Conservation (phyloP, 495 filamentous ascomycete genomes). For the Hamigera avellanea region DNA sequence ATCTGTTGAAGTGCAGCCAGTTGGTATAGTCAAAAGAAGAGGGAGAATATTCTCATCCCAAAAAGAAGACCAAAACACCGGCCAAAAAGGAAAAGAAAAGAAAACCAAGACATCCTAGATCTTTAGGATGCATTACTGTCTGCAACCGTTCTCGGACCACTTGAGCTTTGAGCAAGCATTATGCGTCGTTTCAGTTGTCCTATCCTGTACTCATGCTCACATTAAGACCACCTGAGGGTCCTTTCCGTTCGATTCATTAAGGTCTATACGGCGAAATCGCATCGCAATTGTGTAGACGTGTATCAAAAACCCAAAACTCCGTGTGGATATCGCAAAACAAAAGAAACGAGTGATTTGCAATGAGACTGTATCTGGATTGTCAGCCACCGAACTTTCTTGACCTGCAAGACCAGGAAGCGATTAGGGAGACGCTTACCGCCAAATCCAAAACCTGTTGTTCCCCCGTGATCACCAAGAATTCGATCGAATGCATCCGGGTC, state of each 20-base stretch:
- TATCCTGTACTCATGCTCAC: background rate
- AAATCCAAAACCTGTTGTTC: too few relatives aligned
- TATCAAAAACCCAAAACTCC: background rate
- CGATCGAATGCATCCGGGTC: too few relatives aligned
- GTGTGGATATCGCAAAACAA: too few relatives aligned
- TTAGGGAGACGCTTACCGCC: too few relatives aligned
- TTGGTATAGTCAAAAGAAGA: background rate
- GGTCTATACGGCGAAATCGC: constrained; percentile 2
- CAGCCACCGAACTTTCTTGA: too few relatives aligned
- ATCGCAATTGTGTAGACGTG: constrained; percentile 4
- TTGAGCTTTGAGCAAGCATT: background rate
- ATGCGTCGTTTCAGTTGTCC: too few relatives aligned
- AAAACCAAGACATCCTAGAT: background rate
- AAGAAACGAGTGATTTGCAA: too few relatives aligned
- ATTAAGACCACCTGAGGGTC: background rate
- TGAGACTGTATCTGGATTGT: too few relatives aligned
- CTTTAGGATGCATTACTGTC: background rate
- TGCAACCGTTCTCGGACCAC: background rate
- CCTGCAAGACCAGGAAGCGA: too few relatives aligned
- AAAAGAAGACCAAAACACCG: background rate
- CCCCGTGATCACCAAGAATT: too few relatives aligned
- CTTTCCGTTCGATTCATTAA: constrained; percentile 4
- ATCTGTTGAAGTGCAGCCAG: background rate
- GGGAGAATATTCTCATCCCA: too few relatives aligned
- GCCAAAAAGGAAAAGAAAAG: background rate